Percentiles rank a stretch among this genome's conserved stretches.
Conservation (phyloP, 2,329 filamentous ascomycete genomes). For the Talaromyces atroroseus region DNA sequence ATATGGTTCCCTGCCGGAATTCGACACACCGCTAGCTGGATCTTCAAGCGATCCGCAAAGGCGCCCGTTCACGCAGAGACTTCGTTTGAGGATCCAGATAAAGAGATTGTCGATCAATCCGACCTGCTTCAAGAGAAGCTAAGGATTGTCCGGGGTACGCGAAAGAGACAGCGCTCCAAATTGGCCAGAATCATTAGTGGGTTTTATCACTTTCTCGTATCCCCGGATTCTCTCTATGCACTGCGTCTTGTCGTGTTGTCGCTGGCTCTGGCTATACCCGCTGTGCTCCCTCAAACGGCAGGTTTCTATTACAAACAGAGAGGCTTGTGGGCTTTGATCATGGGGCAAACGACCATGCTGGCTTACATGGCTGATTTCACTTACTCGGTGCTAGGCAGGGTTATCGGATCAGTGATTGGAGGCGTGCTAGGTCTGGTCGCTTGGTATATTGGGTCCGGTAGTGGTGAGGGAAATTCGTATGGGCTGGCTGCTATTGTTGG, state of each 20-base stretch:
- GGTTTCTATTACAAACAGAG: constrained; percentile 51
- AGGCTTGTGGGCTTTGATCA: constrained; percentile 50
- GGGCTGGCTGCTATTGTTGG: constrained; percentile 43
- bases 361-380: constrained; percentile 50
- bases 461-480: constrained; percentile 46
- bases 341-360: constrained; percentile 45
- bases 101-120: constrained; percentile 25
- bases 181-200: constrained; percentile 25
- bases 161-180: constrained; percentile 23
- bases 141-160: constrained; percentile 31
- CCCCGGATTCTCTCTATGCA: constrained; percentile 43
- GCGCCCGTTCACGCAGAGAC: constrained; percentile 20
- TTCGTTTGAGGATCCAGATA: constrained; percentile 21
- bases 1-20: constrained; percentile 43
- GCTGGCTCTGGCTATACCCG: constrained; percentile 40
- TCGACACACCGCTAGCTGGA: constrained; percentile 37
- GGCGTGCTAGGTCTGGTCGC: constrained; percentile 44
- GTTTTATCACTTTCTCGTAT: constrained; percentile 40
- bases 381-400: constrained; percentile 40
- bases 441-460: constrained; percentile 50
- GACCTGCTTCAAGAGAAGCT: constrained; percentile 34
- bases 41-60: constrained; percentile 24
- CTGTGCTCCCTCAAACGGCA: constrained; percentile 37
- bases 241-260: constrained; percentile 47
- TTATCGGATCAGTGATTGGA: constrained; percentile 43